phyloP scores from a whole-genome alignment of 2,329 filamentous ascomycete genomes.

The Lachnum nothofagi region DNA sequence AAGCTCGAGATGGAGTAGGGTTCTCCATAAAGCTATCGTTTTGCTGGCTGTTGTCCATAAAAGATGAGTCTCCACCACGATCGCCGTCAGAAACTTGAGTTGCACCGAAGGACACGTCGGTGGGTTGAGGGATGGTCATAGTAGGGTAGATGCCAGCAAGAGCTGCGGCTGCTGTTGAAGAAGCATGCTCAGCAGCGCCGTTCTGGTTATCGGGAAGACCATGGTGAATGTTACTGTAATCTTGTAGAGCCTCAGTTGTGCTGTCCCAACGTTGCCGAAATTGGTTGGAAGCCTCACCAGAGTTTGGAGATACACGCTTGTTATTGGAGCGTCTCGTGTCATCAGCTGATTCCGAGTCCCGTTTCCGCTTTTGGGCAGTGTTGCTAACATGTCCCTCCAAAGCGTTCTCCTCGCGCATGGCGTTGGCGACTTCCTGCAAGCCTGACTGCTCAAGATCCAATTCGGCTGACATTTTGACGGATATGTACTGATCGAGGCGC shows the following conservation, averaged over 20 bases:
- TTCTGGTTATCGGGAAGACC: slow-evolving; percentile 45
- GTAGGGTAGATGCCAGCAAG: slow-evolving; percentile 39
- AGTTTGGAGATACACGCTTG: slow-evolving; percentile 33
- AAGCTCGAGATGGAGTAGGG: slow-evolving; percentile 35
- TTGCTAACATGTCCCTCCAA: slow-evolving; percentile 16
- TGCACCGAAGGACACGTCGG: slow-evolving; percentile 46
- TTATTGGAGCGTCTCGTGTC: slow-evolving; percentile 30
- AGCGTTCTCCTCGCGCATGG: slow-evolving; percentile 31
- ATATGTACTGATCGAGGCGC: slow-evolving; percentile 21
- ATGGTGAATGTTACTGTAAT: slow-evolving; percentile 41
- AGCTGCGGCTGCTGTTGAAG: slow-evolving; percentile 55
- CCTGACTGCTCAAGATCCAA: slow-evolving; percentile 34
- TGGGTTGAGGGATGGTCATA: slow-evolving; percentile 53
- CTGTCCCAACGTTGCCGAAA: slow-evolving; percentile 24
- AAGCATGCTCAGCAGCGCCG: slow-evolving; percentile 45
- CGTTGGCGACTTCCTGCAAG: slow-evolving; percentile 35
- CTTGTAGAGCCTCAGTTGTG: slow-evolving; percentile 31
- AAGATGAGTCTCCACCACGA: slow-evolving; percentile 34
- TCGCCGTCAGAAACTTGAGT: slow-evolving; percentile 39
- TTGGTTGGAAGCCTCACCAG: slow-evolving; percentile 26
- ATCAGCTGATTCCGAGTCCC: slow-evolving; percentile 34
- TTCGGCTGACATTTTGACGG: slow-evolving; percentile 29
- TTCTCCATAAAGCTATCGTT: slow-evolving; percentile 35
- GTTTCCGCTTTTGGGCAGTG: slow-evolving; percentile 33
- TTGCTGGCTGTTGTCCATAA: slow-evolving; percentile 36